A percentile compares a stretch with the other conserved stretches of the same genome.
Evolutionary conservation across 2,329 filamentous ascomycete species (phyloP).

Genomic region (Pleomassaria siparia): DNA sequence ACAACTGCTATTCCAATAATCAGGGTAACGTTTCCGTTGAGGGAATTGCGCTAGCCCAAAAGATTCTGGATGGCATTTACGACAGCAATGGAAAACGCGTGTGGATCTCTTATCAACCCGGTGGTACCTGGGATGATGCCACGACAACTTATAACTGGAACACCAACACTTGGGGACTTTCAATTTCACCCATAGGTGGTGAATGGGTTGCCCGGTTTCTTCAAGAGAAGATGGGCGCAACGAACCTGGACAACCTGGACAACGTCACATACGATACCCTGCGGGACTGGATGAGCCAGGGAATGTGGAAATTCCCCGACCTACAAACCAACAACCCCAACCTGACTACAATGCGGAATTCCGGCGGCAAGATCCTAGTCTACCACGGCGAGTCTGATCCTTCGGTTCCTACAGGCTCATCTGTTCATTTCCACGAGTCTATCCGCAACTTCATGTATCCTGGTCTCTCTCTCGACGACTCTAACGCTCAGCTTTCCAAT

Average conservation of each 20-base stretch:
- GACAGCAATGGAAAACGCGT: conserved; percentile 43
- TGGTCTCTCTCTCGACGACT: conserved; percentile 42
- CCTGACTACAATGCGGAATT: too few species aligned
- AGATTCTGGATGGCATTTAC: conserved; percentile 39
- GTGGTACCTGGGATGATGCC: conserved; percentile 37
- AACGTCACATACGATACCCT: conserved; percentile 59
- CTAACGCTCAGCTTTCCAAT: conserved; percentile 47
- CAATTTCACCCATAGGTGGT: conserved; percentile 36
- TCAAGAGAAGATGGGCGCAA: conserved; percentile 37
- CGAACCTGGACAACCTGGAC: conserved; percentile 26
- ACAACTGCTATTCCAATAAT: conserved; percentile 33
- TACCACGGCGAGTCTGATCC: too few species aligned
- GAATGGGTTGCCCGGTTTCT: conserved; percentile 50
- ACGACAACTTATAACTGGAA: conserved; percentile 38
- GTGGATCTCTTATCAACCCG: conserved; percentile 45
- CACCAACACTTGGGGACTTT: conserved; percentile 36
- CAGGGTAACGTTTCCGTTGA: conserved; percentile 34
- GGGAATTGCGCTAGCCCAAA: conserved; percentile 18
- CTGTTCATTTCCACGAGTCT: not conserved
- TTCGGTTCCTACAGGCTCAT: not conserved
- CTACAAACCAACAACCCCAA: too few species aligned
- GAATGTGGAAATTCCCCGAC: too few species aligned
- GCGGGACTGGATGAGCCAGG: conserved; percentile 57
- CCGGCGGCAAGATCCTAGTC: too few species aligned
- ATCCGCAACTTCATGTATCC: not conserved